Evolutionary conservation across 768 basidiomycete genomes (phyloP).

Genomic region (Serendipita vermifera): DNA sequence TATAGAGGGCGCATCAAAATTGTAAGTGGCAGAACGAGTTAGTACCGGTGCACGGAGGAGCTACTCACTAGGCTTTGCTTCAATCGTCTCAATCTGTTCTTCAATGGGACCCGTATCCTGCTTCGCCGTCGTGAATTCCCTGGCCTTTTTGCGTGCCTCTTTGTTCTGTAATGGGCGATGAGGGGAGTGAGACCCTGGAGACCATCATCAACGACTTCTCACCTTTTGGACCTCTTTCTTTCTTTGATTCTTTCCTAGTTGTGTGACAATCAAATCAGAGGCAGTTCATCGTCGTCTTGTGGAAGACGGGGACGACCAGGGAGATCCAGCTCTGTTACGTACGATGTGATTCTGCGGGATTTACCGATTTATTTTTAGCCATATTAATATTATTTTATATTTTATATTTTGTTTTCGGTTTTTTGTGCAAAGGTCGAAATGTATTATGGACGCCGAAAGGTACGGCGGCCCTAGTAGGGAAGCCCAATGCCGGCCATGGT

Average conservation of each 20-base stretch:
- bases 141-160: conserved; percentile 59
- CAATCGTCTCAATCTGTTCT: conserved; percentile 10
- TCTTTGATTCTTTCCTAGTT: conserved; percentile 72
- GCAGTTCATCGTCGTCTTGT: too few relatives aligned
- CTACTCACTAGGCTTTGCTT: conserved; percentile 30
- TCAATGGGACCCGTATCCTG: conserved; percentile 51
- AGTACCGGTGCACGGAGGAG: conserved; percentile 29
- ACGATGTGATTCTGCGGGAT: conserved; percentile 93
- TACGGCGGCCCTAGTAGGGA: too few relatives aligned
- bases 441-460: too few relatives aligned
- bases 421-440: background rate
- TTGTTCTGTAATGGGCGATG: conserved; percentile 61
- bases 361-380: conserved; percentile 75
- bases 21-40: conserved; percentile 24
- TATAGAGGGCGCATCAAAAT: conserved; percentile 40
- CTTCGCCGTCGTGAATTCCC: conserved; percentile 87
- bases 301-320: too few relatives aligned
- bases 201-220: conserved; percentile 23
- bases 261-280: conserved; percentile 7
- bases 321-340: conserved; percentile 28
- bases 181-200: conserved; percentile 18
- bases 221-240: conserved; percentile 97
- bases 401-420: background rate
- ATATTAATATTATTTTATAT: conserved; percentile 30
- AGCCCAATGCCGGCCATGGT: too few relatives aligned